These are phyloP conservation scores for Baorangia bicolor DNA, from an alignment of 768 basidiomycete species.

Conservation along the genomic window DNA sequence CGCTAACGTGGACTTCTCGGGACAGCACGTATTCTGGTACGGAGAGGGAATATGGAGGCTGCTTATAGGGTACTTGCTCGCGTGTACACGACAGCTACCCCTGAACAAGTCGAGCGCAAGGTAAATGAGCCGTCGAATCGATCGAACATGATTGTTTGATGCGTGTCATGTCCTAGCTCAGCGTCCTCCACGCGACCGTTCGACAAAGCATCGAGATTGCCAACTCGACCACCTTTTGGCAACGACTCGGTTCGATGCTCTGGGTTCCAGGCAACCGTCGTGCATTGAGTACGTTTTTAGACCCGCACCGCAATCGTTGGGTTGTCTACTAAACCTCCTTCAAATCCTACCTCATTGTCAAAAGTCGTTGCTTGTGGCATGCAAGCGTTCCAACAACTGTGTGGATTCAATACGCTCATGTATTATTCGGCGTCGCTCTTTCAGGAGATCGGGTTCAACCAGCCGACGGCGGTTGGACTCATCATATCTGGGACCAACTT, in stretches of 20 bases:
- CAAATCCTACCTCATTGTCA: no score
- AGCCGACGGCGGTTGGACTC: no score
- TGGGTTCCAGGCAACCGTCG: constrained; percentile 58
- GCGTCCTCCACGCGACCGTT: constrained; percentile 58
- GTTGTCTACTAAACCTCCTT: no score
- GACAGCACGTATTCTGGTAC: constrained; percentile 61
- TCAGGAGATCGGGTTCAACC: no score
- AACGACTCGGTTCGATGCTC: constrained; percentile 56
- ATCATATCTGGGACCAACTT: no score
- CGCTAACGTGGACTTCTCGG: not conserved
- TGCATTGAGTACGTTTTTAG: constrained; percentile 53
- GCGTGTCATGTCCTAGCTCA: constrained; percentile 38
- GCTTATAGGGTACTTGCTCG: constrained; percentile 58
- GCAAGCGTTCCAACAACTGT: no score
- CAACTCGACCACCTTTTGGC: constrained; percentile 56
- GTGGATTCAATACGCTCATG: no score
- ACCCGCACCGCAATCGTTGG: not conserved
- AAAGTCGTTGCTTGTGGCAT: no score
- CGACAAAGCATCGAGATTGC: constrained; percentile 59
- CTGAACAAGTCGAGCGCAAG: constrained; percentile 66
- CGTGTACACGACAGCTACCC: constrained; percentile 64
- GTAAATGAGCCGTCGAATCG: no score
- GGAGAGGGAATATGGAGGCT: constrained; percentile 45
- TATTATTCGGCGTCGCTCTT: no score
- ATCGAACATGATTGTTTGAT: not conserved